phyloP scores from a whole-genome alignment of 169 alveolate genomes.

The Eimeria praecox region DNA sequence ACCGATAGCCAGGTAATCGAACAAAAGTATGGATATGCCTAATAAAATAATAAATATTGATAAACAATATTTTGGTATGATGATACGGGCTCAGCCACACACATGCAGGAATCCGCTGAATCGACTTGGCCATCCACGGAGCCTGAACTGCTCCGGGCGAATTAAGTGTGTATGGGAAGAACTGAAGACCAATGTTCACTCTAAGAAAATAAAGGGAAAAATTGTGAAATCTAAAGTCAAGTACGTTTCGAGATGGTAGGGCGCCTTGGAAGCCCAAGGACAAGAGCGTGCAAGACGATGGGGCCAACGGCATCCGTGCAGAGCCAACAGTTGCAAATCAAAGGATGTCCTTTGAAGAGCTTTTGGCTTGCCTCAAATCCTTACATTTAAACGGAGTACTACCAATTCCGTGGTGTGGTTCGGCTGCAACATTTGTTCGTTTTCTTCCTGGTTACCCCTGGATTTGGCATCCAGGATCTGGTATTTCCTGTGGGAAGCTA shows the following conservation, averaged over 20 bases:
- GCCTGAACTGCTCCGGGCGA: not conserved
- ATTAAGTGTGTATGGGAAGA: no score
- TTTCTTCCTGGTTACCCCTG: no score
- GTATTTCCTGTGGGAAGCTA: no score
- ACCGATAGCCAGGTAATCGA: not conserved
- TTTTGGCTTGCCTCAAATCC: not conserved
- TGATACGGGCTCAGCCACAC: not conserved
- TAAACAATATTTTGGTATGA: not conserved
- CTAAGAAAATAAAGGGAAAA: not conserved
- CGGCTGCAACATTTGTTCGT: no score
- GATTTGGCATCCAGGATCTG: no score
- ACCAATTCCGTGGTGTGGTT: no score
- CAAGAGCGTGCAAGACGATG: not conserved
- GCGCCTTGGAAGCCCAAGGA: not conserved
- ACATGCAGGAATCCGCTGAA: not conserved
- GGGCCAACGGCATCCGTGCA: not conserved
- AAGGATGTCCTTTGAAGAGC: not conserved
- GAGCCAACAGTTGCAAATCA: not conserved
- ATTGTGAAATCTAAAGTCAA: not conserved
- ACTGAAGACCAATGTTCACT: not conserved
- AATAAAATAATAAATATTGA: not conserved
- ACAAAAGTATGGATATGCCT: not conserved
- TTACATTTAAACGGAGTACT: no score
- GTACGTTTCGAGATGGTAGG: not conserved
- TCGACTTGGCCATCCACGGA: not conserved